Conservation (phyloP, 2,329 filamentous ascomycete genomes). For the Aspergillus spinulosporus region DNA sequence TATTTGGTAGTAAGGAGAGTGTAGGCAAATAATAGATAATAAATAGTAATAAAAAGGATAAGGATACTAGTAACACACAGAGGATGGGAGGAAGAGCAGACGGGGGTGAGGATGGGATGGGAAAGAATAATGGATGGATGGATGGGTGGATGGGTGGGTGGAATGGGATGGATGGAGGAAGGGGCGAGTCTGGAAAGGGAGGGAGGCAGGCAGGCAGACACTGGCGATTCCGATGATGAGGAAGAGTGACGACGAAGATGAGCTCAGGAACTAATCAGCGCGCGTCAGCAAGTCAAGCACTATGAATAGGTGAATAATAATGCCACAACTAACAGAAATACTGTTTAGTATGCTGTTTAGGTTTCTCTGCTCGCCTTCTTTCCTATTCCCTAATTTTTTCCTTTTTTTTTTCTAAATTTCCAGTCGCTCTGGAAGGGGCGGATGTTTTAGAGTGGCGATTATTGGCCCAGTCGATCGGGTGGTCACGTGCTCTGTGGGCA, state of each 20-base stretch:
- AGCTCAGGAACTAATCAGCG: slow-evolving; percentile 14
- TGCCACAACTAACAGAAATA: slow-evolving; percentile 1
- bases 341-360: not conserved
- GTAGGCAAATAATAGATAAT: slow-evolving; percentile 1
- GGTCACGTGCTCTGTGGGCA: slow-evolving; percentile 4
- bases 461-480: slow-evolving; percentile 25
- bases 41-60: slow-evolving; percentile 13
- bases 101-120: slow-evolving; percentile 5
- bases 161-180: too few relatives aligned
- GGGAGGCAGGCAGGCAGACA: not conserved
- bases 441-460: slow-evolving; percentile 24
- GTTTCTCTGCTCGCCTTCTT: slow-evolving; percentile 9
- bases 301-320: slow-evolving; percentile 10
- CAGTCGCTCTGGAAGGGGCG: slow-evolving; percentile 17
- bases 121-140: slow-evolving; percentile 9
- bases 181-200: slow-evolving; percentile 8
- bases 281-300: slow-evolving; percentile 7
- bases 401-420: slow-evolving; percentile 14
- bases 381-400: slow-evolving; percentile 12
- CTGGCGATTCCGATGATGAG: not conserved
- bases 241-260: slow-evolving; percentile 12
- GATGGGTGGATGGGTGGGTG: not conserved
- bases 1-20: slow-evolving; percentile 4
- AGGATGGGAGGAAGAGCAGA: slow-evolving; percentile 5
- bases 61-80: slow-evolving; percentile 22